Conservation (phyloP, 176 grass and related monocot species). For the Chloris gayana region DNA sequence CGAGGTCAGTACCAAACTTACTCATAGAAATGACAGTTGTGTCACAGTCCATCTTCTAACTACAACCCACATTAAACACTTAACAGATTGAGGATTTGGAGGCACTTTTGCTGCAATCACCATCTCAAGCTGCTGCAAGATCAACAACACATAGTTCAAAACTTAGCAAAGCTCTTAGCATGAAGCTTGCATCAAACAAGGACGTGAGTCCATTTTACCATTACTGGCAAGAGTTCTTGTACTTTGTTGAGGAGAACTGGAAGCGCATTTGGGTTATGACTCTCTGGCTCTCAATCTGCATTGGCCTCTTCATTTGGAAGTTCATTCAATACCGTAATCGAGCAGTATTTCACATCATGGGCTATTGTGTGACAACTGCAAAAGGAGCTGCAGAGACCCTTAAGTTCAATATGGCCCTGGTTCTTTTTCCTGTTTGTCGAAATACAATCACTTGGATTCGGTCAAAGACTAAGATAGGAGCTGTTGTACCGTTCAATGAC, state of each 20-base stretch:
- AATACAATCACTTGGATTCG: conserved; percentile 89
- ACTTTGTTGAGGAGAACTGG: conserved; percentile 92
- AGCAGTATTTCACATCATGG: conserved; percentile 81
- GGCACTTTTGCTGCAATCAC: conserved; percentile 68
- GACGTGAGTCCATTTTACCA: conserved; percentile 42
- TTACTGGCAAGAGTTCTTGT: conserved; percentile 59
- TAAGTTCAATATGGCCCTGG: conserved; percentile 87
- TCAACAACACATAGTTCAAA: conserved; percentile 73
- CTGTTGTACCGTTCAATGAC: conserved; percentile 76
- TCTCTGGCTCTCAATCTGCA: conserved; percentile 78
- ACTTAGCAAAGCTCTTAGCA: conserved; percentile 85
- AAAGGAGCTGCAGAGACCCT: conserved; percentile 86
- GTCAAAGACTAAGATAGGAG: conserved; percentile 79
- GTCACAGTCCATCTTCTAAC: conserved; percentile 16
- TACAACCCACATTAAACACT: not conserved
- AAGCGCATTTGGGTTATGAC: conserved; percentile 82
- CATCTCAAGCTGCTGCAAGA: conserved; percentile 54
- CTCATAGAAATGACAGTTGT: not conserved
- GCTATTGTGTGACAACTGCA: conserved; percentile 78
- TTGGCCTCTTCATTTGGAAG: conserved; percentile 79
- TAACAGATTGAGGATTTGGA: conserved; percentile 80
- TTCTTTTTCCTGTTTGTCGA: conserved; percentile 77
- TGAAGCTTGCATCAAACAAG: conserved; percentile 68
- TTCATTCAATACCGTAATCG: conserved; percentile 82
- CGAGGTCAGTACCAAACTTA: conserved; percentile 49